Evolutionary conservation across 257 asterid species (phyloP).

Genomic region (Nemophila menziesii): DNA sequence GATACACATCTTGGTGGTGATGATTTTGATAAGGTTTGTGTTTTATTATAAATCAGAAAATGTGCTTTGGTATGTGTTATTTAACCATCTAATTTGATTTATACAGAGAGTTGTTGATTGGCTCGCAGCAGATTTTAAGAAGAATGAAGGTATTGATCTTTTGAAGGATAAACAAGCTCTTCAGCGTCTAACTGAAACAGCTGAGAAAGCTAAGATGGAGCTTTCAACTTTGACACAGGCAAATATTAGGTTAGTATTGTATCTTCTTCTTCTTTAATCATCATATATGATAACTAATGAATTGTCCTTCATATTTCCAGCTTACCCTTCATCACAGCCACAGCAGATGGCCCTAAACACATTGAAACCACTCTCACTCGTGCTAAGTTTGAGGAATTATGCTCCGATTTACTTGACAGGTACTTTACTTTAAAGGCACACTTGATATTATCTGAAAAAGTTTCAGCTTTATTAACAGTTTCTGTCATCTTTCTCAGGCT

Average conservation of each 20-base stretch:
- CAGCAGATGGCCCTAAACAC: conserved; percentile 97
- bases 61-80: not conserved
- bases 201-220: conserved; percentile 98
- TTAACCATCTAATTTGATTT: not conserved
- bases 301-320: conserved; percentile 20
- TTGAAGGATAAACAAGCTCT: conserved; percentile 98
- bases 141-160: conserved; percentile 76
- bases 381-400: conserved; percentile 83
- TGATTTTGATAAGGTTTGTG: conserved; percentile 78
- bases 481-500: conserved; percentile 32
- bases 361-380: conserved; percentile 89
- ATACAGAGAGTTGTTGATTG: conserved; percentile 92
- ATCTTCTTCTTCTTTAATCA: not conserved
- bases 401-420: conserved; percentile 96
- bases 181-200: conserved; percentile 93
- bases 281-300: not conserved
- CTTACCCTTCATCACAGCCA: conserved; percentile 96
- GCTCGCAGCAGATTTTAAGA: conserved; percentile 76
- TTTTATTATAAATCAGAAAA: not conserved
- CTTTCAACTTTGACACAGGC: conserved; percentile 85
- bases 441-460: not conserved
- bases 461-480: not conserved
- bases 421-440: conserved; percentile 13
- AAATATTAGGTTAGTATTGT: conserved; percentile 51
- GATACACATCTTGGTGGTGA: conserved; percentile 98